Percentiles rank a stretch among this genome's conserved stretches.
phyloP scores from a whole-genome alignment of 768 basidiomycete species.

The Lactarius pseudohatsudake region DNA sequence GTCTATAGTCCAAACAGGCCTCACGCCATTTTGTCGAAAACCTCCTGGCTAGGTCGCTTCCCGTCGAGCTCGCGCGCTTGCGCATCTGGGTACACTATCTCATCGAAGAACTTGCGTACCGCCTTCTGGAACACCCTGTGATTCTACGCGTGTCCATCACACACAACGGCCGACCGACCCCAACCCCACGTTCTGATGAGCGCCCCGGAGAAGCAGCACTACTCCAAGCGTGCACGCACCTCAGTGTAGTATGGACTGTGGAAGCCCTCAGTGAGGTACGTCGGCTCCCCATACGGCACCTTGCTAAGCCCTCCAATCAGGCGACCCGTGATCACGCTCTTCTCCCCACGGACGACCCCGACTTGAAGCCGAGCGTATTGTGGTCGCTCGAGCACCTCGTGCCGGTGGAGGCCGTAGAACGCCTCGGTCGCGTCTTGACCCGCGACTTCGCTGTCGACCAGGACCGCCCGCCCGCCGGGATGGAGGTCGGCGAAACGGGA shows the following conservation, averaged over 20 bases:
- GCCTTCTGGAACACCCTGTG: conserved; percentile 62
- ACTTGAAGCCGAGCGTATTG: conserved; percentile 72
- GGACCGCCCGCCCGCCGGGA: conserved; percentile 79
- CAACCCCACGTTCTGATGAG: conserved; percentile 43
- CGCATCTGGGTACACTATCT: conserved; percentile 53
- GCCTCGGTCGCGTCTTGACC: conserved; percentile 85
- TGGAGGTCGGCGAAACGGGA: conserved; percentile 81
- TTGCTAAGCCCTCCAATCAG: conserved; percentile 58
- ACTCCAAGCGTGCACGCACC: conserved; percentile 37
- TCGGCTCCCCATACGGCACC: conserved; percentile 85
- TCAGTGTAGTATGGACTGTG: conserved; percentile 77
- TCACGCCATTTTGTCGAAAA: conserved; percentile 83
- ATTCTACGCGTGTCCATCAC: conserved; percentile 47
- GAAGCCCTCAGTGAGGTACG: conserved; percentile 71
- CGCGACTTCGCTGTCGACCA: conserved; percentile 46
- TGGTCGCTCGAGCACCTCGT: conserved; percentile 73
- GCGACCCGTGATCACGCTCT: conserved; percentile 51
- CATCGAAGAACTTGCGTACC: conserved; percentile 66
- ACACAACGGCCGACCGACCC: conserved; percentile 51
- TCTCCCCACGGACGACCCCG: conserved; percentile 62
- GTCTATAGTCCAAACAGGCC: conserved; percentile 12
- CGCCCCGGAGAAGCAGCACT: background rate
- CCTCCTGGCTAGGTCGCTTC: conserved; percentile 76
- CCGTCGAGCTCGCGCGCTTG: conserved; percentile 78
- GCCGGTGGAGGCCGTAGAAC: conserved; percentile 84